Evolutionary conservation across 2,329 filamentous ascomycete species (phyloP).

Genomic region (Microdochium trichocladiopsis): DNA sequence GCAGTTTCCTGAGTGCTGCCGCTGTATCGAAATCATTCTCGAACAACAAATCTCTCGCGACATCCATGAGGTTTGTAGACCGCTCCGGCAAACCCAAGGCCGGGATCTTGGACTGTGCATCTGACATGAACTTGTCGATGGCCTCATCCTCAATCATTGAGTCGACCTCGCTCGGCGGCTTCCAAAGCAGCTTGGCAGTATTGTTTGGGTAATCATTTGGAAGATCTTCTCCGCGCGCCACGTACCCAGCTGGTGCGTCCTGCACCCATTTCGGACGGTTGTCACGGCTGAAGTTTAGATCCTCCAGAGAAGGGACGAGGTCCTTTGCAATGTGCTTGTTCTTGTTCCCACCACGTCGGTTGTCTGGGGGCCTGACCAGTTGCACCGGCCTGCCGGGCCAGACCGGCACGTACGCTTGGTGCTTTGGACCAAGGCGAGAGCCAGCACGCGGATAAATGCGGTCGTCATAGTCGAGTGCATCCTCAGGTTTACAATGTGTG

Average conservation of each 20-base stretch:
- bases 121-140: constrained; percentile 70
- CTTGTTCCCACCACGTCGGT: constrained; percentile 76
- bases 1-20: constrained; percentile 62
- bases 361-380: constrained; percentile 80
- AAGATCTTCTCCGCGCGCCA: constrained; percentile 74
- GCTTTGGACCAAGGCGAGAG: constrained; percentile 81
- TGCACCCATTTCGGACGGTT: constrained; percentile 89
- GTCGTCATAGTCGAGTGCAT: constrained; percentile 94
- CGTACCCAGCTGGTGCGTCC: constrained; percentile 83
- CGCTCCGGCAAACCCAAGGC: constrained; percentile 64
- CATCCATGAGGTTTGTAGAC: constrained; percentile 83
- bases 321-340: constrained; percentile 75
- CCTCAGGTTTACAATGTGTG: constrained; percentile 90
- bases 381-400: constrained; percentile 88
- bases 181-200: constrained; percentile 73
- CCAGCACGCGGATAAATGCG: constrained; percentile 94
- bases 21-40: constrained; percentile 65
- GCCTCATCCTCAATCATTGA: constrained; percentile 42
- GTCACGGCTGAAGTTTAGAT: constrained; percentile 71
- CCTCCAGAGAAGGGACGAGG: constrained; percentile 69
- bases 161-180: constrained; percentile 55
- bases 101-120: constrained; percentile 53
- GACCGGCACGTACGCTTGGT: constrained; percentile 77
- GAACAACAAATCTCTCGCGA: constrained; percentile 69
- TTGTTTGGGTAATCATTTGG: constrained; percentile 63